Evolutionary conservation across 345 rosid genomes (phyloP).

Genomic region (Capsella bursapastoris): DNA sequence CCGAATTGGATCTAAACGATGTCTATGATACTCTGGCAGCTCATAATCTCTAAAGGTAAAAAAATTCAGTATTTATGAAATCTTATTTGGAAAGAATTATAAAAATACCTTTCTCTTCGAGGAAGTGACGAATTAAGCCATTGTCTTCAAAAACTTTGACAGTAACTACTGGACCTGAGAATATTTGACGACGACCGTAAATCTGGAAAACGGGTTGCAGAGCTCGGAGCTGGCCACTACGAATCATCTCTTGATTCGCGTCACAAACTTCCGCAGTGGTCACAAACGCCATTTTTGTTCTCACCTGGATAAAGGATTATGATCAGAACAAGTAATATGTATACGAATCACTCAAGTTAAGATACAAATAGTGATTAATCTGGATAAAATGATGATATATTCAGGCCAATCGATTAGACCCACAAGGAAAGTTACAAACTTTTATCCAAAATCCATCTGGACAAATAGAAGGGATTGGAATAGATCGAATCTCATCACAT

Average conservation of each 20-base stretch:
- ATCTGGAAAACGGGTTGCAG: slow-evolving; percentile 75
- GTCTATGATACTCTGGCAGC: background rate
- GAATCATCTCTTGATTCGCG: slow-evolving; percentile 75
- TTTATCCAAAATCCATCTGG: background rate
- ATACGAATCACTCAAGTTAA: too few species aligned
- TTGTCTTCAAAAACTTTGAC: slow-evolving; percentile 86
- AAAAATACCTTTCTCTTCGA: slow-evolving; percentile 67
- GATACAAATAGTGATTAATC: background rate
- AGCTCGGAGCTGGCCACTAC: slow-evolving; percentile 80
- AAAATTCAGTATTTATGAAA: background rate
- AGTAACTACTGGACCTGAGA: slow-evolving; percentile 80
- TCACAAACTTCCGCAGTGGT: slow-evolving; percentile 90
- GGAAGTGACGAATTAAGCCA: slow-evolving; percentile 76
- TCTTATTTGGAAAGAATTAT: background rate
- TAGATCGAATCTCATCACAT: slow-evolving; percentile 14
- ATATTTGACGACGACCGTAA: slow-evolving; percentile 79
- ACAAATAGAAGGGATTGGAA: background rate
- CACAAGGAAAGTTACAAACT: slow-evolving; percentile 17
- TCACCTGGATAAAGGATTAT: slow-evolving; percentile 28
- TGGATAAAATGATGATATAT: background rate
- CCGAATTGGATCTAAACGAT: background rate
- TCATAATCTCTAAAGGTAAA: background rate
- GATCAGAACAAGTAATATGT: slow-evolving; percentile 19
- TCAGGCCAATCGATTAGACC: slow-evolving; percentile 8
- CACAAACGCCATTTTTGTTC: slow-evolving; percentile 62